Evolutionary conservation across 345 rosid genomes (phyloP).

Genomic region (Hibiscus syriacus): DNA sequence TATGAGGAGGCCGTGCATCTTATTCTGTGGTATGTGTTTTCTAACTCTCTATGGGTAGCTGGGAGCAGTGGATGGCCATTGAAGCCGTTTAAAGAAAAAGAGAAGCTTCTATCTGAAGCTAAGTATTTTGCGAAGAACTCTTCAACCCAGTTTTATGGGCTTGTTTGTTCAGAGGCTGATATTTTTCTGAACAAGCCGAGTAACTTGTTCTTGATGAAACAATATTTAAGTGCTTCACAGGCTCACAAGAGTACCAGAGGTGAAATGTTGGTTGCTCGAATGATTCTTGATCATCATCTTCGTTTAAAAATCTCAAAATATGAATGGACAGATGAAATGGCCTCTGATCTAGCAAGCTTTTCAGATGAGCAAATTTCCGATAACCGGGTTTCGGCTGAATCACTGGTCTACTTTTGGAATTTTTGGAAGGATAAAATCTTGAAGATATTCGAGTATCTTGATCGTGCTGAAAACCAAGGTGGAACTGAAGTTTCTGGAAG

Average conservation of each 20-base stretch:
- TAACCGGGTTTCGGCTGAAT: conserved; percentile 22
- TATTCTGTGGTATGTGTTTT: conserved; percentile 26
- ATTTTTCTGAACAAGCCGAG: conserved; percentile 15
- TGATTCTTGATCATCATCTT: conserved; percentile 34
- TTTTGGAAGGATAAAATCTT: conserved; percentile 30
- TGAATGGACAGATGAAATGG: conserved; percentile 22
- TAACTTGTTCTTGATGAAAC: conserved; percentile 21
- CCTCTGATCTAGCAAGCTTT: conserved; percentile 10
- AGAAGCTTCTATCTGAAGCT: conserved; percentile 32
- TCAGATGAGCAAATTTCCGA: conserved; percentile 9
- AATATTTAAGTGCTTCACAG: conserved; percentile 22
- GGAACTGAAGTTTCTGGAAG: not conserved
- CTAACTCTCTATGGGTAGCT: conserved; percentile 36
- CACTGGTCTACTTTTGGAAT: conserved; percentile 39
- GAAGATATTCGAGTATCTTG: conserved; percentile 18
- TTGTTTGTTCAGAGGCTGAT: conserved; percentile 22
- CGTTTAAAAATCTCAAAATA: conserved; percentile 9
- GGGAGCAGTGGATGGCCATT: conserved; percentile 45
- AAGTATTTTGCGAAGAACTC: conserved; percentile 22
- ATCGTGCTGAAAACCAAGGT: not conserved
- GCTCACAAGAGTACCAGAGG: conserved; percentile 22
- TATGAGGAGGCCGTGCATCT: conserved; percentile 27
- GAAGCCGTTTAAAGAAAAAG: conserved; percentile 23
- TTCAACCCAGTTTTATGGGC: conserved; percentile 20
- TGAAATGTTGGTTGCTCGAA: conserved; percentile 31